Evolutionary conservation across 2,329 filamentous ascomycete genomes (phyloP).

Genomic region (Calonectria hawksworthii): DNA sequence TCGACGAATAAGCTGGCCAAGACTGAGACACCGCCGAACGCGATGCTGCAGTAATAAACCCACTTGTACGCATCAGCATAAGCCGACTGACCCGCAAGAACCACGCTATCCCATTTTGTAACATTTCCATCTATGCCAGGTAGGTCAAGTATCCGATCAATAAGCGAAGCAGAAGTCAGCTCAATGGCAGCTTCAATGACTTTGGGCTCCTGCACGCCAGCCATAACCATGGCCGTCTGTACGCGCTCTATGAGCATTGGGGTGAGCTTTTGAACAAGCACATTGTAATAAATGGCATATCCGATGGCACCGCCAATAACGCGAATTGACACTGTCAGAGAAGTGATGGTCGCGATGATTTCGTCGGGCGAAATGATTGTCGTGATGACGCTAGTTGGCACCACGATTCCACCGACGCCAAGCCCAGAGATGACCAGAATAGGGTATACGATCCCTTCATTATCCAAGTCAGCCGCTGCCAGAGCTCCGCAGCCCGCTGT

Average conservation of each 20-base stretch:
- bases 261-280: background rate
- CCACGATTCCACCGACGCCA: slow-evolving; percentile 9
- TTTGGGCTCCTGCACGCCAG: background rate
- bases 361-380: slow-evolving; percentile 15
- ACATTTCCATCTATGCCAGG: background rate
- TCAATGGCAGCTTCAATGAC: background rate
- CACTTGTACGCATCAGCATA: background rate
- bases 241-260: background rate
- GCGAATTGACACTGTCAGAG: background rate
- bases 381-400: slow-evolving; percentile 14
- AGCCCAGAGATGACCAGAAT: slow-evolving; percentile 5
- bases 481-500: background rate
- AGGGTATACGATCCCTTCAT: background rate
- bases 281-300: slow-evolving; percentile 2
- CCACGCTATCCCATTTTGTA: background rate
- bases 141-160: background rate
- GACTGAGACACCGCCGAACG: background rate
- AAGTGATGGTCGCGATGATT: slow-evolving; percentile 14
- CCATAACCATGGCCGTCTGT: background rate
- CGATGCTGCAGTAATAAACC: slow-evolving; percentile 4
- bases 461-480: background rate
- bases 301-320: background rate
- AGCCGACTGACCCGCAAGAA: background rate
- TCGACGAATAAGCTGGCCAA: background rate
- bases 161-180: background rate